Percentiles rank a stretch among this genome's conserved stretches.
phyloP scores from a whole-genome alignment of 257 asterid genomes.

The Penstemon davidsonii region DNA sequence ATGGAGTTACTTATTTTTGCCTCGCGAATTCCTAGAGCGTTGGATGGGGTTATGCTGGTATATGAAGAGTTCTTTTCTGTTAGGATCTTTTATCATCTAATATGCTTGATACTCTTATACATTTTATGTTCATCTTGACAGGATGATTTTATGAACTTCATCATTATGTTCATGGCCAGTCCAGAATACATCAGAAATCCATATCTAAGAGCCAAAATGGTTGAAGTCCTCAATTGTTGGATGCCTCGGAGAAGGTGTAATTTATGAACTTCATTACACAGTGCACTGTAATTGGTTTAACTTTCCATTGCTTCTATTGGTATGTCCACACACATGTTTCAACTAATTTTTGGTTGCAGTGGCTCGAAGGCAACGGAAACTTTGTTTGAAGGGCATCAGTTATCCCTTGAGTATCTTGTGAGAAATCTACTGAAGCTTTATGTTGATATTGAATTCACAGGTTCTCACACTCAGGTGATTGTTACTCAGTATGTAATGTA shows the following conservation, averaged over 20 bases:
- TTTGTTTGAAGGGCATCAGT: constrained; percentile 86
- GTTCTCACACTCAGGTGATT: constrained; percentile 96
- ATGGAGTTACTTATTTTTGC: constrained; percentile 97
- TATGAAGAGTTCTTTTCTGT: constrained; percentile 15
- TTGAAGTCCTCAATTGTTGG: constrained; percentile 97
- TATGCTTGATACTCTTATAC: constrained; percentile 18
- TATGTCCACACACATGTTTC: constrained; percentile 9
- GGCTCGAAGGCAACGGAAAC: constrained; percentile 85
- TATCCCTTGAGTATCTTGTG: constrained; percentile 87
- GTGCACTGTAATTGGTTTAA: constrained; percentile 7
- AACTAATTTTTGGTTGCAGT: constrained; percentile 41
- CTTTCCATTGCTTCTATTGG: neutral
- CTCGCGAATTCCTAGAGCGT: constrained; percentile 92
- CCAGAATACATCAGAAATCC: constrained; percentile 91
- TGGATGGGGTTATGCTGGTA: constrained; percentile 91
- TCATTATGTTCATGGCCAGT: constrained; percentile 98
- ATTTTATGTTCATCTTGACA: constrained; percentile 33
- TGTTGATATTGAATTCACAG: constrained; percentile 97
- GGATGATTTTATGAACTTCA: constrained; percentile 98
- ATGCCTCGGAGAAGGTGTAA: constrained; percentile 89
- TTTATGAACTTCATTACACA: constrained; percentile 7
- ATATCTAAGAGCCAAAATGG: constrained; percentile 98
- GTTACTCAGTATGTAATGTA: constrained; percentile 22
- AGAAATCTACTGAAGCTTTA: constrained; percentile 87
- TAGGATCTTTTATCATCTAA: constrained; percentile 20